Percentiles rank a stretch among this genome's conserved stretches.
These are phyloP conservation scores for Aspergillus japonicus DNA, from an alignment of 2,329 filamentous ascomycete species.

Conservation along the genomic window DNA sequence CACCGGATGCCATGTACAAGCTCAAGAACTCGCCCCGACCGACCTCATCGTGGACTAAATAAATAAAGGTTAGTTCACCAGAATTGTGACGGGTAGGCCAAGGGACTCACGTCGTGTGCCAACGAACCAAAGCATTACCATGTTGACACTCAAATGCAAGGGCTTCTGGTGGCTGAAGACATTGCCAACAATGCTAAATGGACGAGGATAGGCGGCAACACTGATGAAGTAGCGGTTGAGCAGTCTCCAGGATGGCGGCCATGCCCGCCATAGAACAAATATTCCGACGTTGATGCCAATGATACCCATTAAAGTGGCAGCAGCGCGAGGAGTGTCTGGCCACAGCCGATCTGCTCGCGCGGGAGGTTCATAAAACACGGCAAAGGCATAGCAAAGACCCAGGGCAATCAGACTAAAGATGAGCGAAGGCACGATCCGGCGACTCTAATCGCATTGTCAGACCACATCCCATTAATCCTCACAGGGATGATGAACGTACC, in stretches of 20 bases:
- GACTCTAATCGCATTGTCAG: slow-evolving; percentile 28
- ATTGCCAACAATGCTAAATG: slow-evolving; percentile 53
- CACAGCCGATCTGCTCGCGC: slow-evolving; percentile 49
- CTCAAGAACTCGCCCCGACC: slow-evolving; percentile 57
- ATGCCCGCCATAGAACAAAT: slow-evolving; percentile 52
- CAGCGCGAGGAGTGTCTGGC: slow-evolving; percentile 50
- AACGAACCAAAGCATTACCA: slow-evolving; percentile 55
- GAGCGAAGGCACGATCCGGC: slow-evolving; percentile 49
- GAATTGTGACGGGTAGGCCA: not conserved
- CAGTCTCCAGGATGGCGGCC: slow-evolving; percentile 53
- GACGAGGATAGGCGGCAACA: slow-evolving; percentile 53
- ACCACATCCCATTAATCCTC: not conserved
- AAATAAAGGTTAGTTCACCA: not conserved
- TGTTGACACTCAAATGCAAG: slow-evolving; percentile 54
- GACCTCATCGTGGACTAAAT: slow-evolving; percentile 54
- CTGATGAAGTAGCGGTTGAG: slow-evolving; percentile 58
- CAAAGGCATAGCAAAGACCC: slow-evolving; percentile 45
- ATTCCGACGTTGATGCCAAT: slow-evolving; percentile 51
- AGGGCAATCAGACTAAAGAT: slow-evolving; percentile 40
- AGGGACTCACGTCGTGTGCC: slow-evolving; percentile 47
- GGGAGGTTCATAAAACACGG: slow-evolving; percentile 51
- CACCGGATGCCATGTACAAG: slow-evolving; percentile 51
- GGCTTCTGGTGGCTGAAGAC: slow-evolving; percentile 58
- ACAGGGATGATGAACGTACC: slow-evolving; percentile 23
- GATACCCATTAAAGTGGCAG: slow-evolving; percentile 52